Conservation (phyloP, 352 stramenopile species). For the Phytopythium oedochilum region DNA sequence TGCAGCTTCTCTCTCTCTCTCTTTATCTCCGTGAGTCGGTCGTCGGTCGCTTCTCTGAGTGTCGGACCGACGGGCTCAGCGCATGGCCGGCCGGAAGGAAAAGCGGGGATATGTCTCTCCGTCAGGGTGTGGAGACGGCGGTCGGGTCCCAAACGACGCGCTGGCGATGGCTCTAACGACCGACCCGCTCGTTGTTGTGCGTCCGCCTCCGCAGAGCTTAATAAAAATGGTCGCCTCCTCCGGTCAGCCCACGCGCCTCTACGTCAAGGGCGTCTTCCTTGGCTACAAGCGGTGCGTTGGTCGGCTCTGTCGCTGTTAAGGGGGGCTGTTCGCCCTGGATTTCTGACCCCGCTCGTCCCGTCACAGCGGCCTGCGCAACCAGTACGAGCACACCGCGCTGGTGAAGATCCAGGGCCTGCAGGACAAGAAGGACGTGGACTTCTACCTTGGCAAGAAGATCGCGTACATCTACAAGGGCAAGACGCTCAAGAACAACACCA, state of each 20-base stretch:
- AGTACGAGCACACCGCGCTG: constrained; percentile 97
- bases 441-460: constrained; percentile 99
- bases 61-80: neutral
- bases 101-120: too few species aligned
- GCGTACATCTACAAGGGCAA: constrained; percentile 99
- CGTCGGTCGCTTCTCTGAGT: neutral
- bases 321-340: too few species aligned
- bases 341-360: too few species aligned
- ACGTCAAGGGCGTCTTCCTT: constrained; percentile 98
- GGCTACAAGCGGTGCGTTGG: constrained; percentile 94
- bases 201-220: constrained; percentile 47
- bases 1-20: neutral
- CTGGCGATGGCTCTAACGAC: neutral
- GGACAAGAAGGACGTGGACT: constrained; percentile 97
- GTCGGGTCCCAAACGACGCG: too few species aligned
- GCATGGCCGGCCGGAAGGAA: too few species aligned
- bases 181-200: constrained; percentile 5
- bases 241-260: constrained; percentile 94
- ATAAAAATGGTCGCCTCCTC: constrained; percentile 88
- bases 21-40: neutral
- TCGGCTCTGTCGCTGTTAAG: too few species aligned
- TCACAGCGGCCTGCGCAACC: constrained; percentile 93
- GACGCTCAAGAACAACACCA: constrained; percentile 93
- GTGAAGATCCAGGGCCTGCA: constrained; percentile 99
- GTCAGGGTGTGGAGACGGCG: neutral